A percentile compares a stretch with the other conserved stretches of the same genome.
Evolutionary conservation across 352 stramenopile species (phyloP).

Genomic region (Pythium aquatile): DNA sequence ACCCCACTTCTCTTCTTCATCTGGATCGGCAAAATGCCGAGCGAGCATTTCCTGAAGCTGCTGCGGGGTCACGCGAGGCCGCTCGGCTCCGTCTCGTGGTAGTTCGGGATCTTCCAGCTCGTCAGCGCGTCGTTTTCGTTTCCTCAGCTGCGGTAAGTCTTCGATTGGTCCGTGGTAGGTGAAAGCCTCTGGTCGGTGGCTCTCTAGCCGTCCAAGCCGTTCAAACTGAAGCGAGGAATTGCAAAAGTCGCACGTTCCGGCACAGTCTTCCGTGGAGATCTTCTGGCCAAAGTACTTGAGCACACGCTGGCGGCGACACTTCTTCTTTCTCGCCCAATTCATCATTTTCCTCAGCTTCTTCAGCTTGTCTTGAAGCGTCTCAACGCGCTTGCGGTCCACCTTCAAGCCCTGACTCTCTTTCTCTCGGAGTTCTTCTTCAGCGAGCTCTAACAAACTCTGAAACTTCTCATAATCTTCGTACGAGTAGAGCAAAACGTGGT

Average conservation of each 20-base stretch:
- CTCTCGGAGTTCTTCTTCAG: slow-evolving; percentile 18
- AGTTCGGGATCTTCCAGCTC: background rate
- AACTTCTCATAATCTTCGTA: slow-evolving; percentile 42
- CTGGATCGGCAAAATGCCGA: background rate
- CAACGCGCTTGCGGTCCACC: slow-evolving; percentile 10
- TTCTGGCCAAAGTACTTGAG: slow-evolving; percentile 51
- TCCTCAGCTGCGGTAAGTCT: background rate
- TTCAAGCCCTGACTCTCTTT: slow-evolving; percentile 22
- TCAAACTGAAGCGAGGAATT: slow-evolving; percentile 38
- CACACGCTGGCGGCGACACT: slow-evolving; percentile 43
- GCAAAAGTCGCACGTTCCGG: slow-evolving; percentile 49
- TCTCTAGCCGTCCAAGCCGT: slow-evolving; percentile 3
- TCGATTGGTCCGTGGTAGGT: slow-evolving; percentile 3
- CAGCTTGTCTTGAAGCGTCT: slow-evolving; percentile 23
- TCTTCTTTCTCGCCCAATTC: slow-evolving; percentile 34
- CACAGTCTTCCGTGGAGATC: slow-evolving; percentile 36
- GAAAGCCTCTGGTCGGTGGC: slow-evolving; percentile 13
- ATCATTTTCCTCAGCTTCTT: slow-evolving; percentile 36
- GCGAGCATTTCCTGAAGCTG: no score
- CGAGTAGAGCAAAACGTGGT: slow-evolving; percentile 84
- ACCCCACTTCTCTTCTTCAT: background rate
- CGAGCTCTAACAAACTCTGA: slow-evolving; percentile 27
- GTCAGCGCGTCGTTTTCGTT: background rate
- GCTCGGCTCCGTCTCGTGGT: background rate
- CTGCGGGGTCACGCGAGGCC: no score